A percentile compares a stretch with the other conserved stretches of the same genome.
phyloP scores from a whole-genome alignment of 2,329 filamentous ascomycete species.

The Hypoxylon sp. region DNA sequence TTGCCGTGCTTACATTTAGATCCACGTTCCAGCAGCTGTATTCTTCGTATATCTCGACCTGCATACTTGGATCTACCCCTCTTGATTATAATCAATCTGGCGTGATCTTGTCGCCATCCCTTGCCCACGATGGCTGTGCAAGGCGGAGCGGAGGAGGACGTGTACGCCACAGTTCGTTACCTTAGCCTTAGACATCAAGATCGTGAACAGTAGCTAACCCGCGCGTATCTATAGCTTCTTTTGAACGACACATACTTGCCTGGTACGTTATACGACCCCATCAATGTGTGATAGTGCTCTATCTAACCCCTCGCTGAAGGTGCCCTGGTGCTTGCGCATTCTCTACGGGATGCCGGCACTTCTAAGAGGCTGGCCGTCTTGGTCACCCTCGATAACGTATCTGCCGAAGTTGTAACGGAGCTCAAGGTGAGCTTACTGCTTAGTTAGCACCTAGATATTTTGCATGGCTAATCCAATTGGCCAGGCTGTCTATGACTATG shows the following conservation, averaged over 20 bases:
- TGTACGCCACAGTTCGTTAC: constrained; percentile 68
- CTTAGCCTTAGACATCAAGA: constrained; percentile 5
- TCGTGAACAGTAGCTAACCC: constrained; percentile 41
- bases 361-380: constrained; percentile 87
- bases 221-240: constrained; percentile 74
- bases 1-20: neutral
- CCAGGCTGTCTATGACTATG: constrained; percentile 85
- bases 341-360: constrained; percentile 89
- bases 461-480: constrained; percentile 42
- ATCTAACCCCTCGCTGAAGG: constrained; percentile 63
- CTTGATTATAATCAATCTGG: constrained; percentile 22
- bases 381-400: constrained; percentile 83
- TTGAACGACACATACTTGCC: constrained; percentile 93
- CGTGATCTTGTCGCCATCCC: constrained; percentile 28
- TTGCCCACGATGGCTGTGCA: constrained; percentile 47
- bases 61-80: constrained; percentile 21
- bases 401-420: constrained; percentile 78
- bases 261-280: constrained; percentile 66
- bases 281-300: constrained; percentile 24
- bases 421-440: constrained; percentile 70
- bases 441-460: constrained; percentile 10
- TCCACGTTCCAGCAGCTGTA: neutral
- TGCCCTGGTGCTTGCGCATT: constrained; percentile 93
- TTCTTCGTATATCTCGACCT: constrained; percentile 4
- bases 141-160: constrained; percentile 56